These are phyloP conservation scores for Kwoniella mangroviensis DNA, from an alignment of 768 basidiomycete species.

Conservation along the genomic window DNA sequence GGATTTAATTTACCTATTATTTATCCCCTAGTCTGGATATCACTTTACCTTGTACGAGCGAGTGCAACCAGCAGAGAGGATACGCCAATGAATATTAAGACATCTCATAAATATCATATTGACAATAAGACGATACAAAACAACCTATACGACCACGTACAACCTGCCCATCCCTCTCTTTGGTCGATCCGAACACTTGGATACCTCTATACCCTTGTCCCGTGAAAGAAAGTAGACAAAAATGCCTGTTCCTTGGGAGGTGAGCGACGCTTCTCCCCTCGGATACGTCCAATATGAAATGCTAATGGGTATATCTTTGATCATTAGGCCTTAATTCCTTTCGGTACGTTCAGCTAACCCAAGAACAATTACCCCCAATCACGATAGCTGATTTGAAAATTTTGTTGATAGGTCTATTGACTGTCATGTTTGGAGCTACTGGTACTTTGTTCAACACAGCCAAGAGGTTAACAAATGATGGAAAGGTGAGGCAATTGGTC, in stretches of 20 bases:
- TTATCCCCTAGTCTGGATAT: background rate
- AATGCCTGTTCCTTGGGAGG: conserved; percentile 93
- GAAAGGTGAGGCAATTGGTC: conserved; percentile 68
- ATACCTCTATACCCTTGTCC: background rate
- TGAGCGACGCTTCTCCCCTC: conserved; percentile 16
- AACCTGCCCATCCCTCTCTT: background rate
- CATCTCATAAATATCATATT: conserved; percentile 8
- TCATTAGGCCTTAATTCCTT: conserved; percentile 83
- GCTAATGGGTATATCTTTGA: background rate
- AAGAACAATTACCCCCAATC: no score
- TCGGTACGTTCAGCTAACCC: conserved; percentile 68
- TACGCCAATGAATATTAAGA: conserved; percentile 15
- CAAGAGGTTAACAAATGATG: conserved; percentile 79
- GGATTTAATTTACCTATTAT: background rate
- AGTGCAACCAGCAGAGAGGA: background rate
- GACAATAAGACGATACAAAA: background rate
- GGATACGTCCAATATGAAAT: no score
- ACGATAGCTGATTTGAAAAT: no score
- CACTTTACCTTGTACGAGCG: background rate
- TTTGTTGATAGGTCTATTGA: conserved; percentile 69
- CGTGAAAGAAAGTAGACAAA: background rate
- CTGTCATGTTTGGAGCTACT: conserved; percentile 84
- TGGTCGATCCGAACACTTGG: background rate
- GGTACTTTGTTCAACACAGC: conserved; percentile 84
- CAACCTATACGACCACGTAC: background rate